Conservation (phyloP, 257 asterid genomes). For the Przewalskia tangutica region DNA sequence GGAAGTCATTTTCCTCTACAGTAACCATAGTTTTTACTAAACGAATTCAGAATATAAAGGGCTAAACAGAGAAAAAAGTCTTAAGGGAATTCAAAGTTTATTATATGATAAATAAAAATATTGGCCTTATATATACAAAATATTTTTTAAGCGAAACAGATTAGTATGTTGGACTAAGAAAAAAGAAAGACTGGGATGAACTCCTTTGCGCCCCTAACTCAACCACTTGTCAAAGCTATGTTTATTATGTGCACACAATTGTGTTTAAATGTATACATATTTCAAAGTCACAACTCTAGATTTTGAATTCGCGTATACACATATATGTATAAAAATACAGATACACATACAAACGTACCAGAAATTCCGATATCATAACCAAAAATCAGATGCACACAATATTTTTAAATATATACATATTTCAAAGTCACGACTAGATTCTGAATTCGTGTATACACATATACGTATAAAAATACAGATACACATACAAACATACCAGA, state of each 20-base stretch:
- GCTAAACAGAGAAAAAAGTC: no score
- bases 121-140: no score
- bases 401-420: background rate
- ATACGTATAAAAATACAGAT: background rate
- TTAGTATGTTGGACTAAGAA: no score
- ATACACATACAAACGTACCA: conserved; percentile 19
- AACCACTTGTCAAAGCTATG: no score
- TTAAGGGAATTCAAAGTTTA: no score
- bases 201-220: no score
- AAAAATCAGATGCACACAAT: conserved; percentile 34
- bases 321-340: background rate
- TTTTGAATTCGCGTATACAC: background rate
- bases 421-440: background rate
- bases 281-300: background rate
- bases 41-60: no score
- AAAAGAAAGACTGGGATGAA: no score
- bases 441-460: background rate
- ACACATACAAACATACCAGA: conserved; percentile 35
- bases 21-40: no score
- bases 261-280: background rate
- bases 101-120: no score
- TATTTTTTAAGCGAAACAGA: no score
- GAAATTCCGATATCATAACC: conserved; percentile 89
- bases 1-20: background rate
- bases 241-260: background rate